Evolutionary conservation across 2,329 filamentous ascomycete genomes (phyloP), one percentile per base, ranked within the genome.

Genomic region (Aspergillus amoenus): DNA sequence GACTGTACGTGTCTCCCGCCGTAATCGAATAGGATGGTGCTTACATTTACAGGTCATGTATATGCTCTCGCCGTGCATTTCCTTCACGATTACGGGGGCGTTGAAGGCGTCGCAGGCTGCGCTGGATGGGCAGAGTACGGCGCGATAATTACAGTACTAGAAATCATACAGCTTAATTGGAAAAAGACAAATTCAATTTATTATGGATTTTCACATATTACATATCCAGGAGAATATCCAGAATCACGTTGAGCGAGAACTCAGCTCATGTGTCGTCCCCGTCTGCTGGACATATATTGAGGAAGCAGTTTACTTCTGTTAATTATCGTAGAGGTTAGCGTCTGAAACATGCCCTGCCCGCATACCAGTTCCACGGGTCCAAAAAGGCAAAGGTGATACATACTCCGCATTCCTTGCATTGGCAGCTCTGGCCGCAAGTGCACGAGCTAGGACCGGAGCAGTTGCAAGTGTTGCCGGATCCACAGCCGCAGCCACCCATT

Each of bases 371-470:
- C 37, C 40, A n/a, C 15, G 21, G 8, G 11, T 27, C 15, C 21
- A 15, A 44, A 18, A 39, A 49, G n/a, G 6, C 22, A 24, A 37
- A 40, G 42, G 30, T 41, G 15, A 59, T 55, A 71, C 72, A 64
- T 74, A 75, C 73, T 67, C 71, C 71, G 62, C 73, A 75, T 65
- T 67, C 66, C 66, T 72, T 70, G 67, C 73, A 75, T 62, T 64
- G 50, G 59, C 73, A 75, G 58, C 61, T 64, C 55, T 66, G 65
- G 44, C 64, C 64, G 58, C 73, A 75, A 55, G 68, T 67, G 61
- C 73, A 75, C 56, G 48, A 63, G 45, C 68, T 63, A 18, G 68
- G 56, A 52, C 72, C 73, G 12, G 58, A 60, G 60, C 73, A 75
- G 58, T 52, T 61, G 55, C 73, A 75, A 47, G 54, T 66, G n/a